These are phyloP conservation scores for Citeromyces siamensis DNA, from an alignment of 1,139 yeast species.

Conservation along the genomic window DNA sequence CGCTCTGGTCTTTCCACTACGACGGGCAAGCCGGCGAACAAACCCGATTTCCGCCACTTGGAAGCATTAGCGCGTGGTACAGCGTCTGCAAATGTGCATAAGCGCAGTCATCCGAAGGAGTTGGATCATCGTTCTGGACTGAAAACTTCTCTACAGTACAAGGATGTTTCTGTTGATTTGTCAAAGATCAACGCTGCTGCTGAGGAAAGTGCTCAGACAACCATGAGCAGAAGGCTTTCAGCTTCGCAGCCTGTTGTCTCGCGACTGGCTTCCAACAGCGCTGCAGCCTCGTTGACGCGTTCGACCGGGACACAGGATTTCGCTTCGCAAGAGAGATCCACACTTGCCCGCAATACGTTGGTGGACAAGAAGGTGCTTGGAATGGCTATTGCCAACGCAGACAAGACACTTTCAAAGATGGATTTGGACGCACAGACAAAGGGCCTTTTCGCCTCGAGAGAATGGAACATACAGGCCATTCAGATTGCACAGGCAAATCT, in stretches of 20 bases:
- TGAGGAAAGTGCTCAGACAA: constrained; percentile 21
- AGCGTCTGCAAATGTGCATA: constrained; percentile 30
- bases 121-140: constrained; percentile 33
- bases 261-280: constrained; percentile 13
- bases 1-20: constrained; percentile 26
- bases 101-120: constrained; percentile 34
- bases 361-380: constrained; percentile 46
- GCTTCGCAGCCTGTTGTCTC: constrained; percentile 1
- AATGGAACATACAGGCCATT: constrained; percentile 18
- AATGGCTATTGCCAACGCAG: constrained; percentile 50
- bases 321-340: constrained; percentile 16
- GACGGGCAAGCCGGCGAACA: not conserved
- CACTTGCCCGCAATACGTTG: constrained; percentile 21
- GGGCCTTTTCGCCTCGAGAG: constrained; percentile 19
- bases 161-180: constrained; percentile 23
- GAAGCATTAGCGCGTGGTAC: constrained; percentile 16
- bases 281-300: constrained; percentile 22
- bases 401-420: constrained; percentile 30
- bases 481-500: constrained; percentile 57
- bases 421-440: constrained; percentile 24
- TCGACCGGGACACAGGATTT: constrained; percentile 12
- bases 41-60: constrained; percentile 10
- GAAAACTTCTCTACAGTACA: constrained; percentile 20
- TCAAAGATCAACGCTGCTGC: constrained; percentile 32
- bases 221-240: constrained; percentile 11